Evolutionary conservation across 768 basidiomycete genomes (phyloP), one percentile per base, ranked within the genome.

Genomic region (Lactarius psammicola): DNA sequence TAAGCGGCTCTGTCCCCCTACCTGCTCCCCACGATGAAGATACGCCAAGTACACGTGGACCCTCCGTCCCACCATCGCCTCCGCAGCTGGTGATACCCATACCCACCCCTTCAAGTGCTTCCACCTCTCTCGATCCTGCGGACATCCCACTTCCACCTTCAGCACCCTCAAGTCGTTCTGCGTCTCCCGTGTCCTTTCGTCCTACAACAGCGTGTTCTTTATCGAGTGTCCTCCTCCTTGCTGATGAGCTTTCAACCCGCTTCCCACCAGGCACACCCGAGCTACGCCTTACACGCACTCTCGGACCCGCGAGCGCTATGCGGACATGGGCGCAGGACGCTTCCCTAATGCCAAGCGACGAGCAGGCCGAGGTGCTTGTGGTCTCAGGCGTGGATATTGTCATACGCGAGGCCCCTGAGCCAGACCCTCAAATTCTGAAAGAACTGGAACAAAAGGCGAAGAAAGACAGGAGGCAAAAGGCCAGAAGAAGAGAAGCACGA

Each of bases 301-400:
- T 94, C 82, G 92, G 92, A 10, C 89, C 88, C 1, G 86, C 89
- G 70, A 92, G 89, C 71, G 88, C 84, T 42, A 78, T 91, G 59
- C 84, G 81, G 73, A 92, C 92, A 10, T 94, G 90, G 90, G 83
- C 81, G 20, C 83, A 86, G 69, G 73, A 76, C 31, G 70, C 73
- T 3, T 58, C 74, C 0, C 74, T 75, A n/a, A 74, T 84, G 51
- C 84, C 83, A 0, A 70, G 74, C 9, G 86, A 87, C 69, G 77
- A 81, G 59, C 81, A 80, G 56, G 88, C 87, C 4, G 89, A 89
- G 74, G 73, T 76, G 9, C 85, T 88, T 80, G 85, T 88, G 23
- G 72, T 74, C 5, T 75, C 77, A 28, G 84, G 85, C 1, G 82
- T 82, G 53, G 78, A 85, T 53, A 76, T 89, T 49, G 87, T 89